Evolutionary conservation across 2,329 filamentous ascomycete species (phyloP).

Genomic region (Alternaria dauci): DNA sequence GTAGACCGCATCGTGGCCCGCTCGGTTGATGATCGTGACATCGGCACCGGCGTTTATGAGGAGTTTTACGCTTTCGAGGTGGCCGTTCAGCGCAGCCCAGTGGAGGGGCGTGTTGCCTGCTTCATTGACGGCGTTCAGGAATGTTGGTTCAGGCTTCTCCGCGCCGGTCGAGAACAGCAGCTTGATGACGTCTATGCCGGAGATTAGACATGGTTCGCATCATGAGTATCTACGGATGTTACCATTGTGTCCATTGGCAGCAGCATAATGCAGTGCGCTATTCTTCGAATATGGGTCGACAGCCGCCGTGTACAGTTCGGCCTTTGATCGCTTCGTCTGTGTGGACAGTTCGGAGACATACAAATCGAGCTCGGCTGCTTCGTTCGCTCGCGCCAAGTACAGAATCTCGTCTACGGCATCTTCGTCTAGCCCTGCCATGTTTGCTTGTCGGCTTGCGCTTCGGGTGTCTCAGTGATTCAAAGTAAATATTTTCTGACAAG

Average conservation of each 20-base stretch:
- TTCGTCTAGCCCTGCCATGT: conserved; percentile 55
- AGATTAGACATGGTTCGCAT: conserved; percentile 29
- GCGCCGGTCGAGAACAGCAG: conserved; percentile 50
- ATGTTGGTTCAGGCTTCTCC: conserved; percentile 48
- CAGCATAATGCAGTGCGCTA: conserved; percentile 85
- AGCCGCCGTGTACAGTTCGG: conserved; percentile 71
- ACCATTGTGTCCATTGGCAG: conserved; percentile 88
- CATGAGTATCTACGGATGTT: conserved; percentile 27
- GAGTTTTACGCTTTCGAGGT: conserved; percentile 79
- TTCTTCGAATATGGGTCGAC: conserved; percentile 80
- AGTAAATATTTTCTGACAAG: conserved; percentile 25
- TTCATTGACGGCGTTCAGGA: conserved; percentile 75
- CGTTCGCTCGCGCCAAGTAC: conserved; percentile 83
- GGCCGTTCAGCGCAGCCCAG: conserved; percentile 91
- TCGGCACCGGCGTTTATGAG: conserved; percentile 81
- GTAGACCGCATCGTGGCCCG: conserved; percentile 72
- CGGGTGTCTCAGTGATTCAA: conserved; percentile 3
- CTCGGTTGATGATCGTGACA: conserved; percentile 79
- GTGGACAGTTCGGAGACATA: conserved; percentile 68
- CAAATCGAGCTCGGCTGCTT: conserved; percentile 71
- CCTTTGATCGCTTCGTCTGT: conserved; percentile 68
- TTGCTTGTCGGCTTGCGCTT: conserved; percentile 12
- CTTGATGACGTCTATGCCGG: conserved; percentile 44
- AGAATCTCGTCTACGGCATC: conserved; percentile 92
- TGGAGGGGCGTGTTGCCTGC: conserved; percentile 92